Conservation (phyloP, 495 filamentous ascomycete genomes). For the Podospora appendiculata region DNA sequence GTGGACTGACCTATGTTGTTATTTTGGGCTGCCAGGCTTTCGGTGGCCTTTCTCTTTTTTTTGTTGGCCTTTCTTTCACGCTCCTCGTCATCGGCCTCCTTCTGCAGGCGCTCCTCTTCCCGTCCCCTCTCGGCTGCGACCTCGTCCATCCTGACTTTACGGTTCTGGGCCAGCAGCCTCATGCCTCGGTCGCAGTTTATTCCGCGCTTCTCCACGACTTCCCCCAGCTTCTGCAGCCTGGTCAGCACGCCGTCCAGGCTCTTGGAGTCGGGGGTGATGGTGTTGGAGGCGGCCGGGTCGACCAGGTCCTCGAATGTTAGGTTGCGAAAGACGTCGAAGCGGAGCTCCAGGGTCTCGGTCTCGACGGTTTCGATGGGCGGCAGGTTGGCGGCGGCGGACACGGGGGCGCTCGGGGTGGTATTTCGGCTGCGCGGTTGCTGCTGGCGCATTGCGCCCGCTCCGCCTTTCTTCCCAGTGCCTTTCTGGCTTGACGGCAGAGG, state of each 20-base stretch:
- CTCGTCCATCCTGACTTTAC: conserved; percentile 50
- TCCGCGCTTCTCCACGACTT: conserved; percentile 56
- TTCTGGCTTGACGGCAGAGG: conserved; percentile 52
- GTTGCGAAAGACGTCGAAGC: conserved; percentile 40
- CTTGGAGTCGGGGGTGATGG: conserved; percentile 65
- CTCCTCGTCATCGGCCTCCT: conserved; percentile 36
- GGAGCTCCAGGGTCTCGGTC: conserved; percentile 56
- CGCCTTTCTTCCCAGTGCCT: conserved; percentile 66
- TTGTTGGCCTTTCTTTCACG: conserved; percentile 45
- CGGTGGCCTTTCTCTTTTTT: conserved; percentile 50
- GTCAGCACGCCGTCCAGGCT: conserved; percentile 61
- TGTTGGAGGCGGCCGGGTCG: conserved; percentile 52
- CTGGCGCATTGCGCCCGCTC: conserved; percentile 53
- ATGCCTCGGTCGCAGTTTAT: conserved; percentile 63
- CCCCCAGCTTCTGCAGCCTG: conserved; percentile 56
- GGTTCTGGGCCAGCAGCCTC: conserved; percentile 56
- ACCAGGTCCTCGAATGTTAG: conserved; percentile 66
- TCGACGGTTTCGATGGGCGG: conserved; percentile 50
- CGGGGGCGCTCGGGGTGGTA: conserved; percentile 66
- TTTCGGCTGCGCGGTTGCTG: conserved; percentile 67
- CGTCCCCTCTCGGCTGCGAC: conserved; percentile 32
- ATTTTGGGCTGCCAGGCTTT: conserved; percentile 55
- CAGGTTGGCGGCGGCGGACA: conserved; percentile 34
- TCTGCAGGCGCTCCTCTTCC: conserved; percentile 31
- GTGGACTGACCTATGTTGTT: conserved; percentile 54